Evolutionary conservation across 345 rosid species (phyloP), one percentile per base, ranked within the genome.

Genomic region (Chamaenerion angustifolium): DNA sequence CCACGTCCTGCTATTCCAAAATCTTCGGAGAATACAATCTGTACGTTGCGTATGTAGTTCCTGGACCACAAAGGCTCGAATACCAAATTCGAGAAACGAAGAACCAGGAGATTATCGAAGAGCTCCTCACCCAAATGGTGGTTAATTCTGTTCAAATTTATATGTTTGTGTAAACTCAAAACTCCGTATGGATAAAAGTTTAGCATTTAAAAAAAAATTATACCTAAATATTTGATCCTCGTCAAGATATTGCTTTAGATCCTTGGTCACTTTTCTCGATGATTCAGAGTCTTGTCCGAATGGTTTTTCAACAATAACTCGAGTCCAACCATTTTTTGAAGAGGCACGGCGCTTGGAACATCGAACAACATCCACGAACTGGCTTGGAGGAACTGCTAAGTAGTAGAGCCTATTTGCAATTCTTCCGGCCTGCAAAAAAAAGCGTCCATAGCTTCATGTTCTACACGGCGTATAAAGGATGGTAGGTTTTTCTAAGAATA

Each of bases 161-260:
- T 31, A 43, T 23, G 47, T 13, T 13, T 35, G 10, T 16, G 12
- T 16, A 54, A 14, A 10, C n/a, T 19, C 49, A 14, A 47, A 48
- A 43, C 40, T 31, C 52, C 40, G 18, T 40, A 15, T 8, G 42
- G 12, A 12, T 9, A 10, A n/a, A 14, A 16, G 11, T 25, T 45
- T 12, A 43, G 45, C 27, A 11, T 42, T 12, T 31, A 4, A 40
- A 4, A 37, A 16, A 46, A n/a, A 56, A 31, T 11, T 10, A 42
- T 45, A 73, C 82, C 82, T 70, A 76, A 77, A 70, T 56, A 73
- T 77, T 53, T 77, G 76, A 47, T 73, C 71, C 58, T 77, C 82
- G 4, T 48, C 45, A 16, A 76, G 62, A 48, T 65, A 68, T 51
- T 65, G 74, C 61, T 56, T 63, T 56, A 76, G 56, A 56, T 58